Conservation (phyloP, 2,329 filamentous ascomycete genomes). For the Pseudogymnoascus sp. region DNA sequence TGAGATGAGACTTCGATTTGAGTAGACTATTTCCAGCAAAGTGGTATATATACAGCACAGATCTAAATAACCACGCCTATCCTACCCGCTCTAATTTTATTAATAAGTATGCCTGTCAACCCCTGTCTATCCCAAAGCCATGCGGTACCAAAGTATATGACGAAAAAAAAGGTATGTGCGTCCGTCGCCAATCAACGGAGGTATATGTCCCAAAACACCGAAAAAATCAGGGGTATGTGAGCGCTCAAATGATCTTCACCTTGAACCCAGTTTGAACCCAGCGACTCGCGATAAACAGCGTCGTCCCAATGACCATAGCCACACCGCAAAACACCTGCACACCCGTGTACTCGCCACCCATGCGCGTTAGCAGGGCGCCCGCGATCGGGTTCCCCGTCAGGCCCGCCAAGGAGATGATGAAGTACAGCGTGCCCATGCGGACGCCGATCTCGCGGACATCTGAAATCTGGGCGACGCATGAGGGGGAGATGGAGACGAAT, state of each 20-base stretch:
- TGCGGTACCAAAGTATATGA: neutral
- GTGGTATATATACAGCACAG: neutral
- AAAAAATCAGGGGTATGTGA: neutral
- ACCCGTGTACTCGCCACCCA: constrained; percentile 37
- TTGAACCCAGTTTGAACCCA: constrained; percentile 22
- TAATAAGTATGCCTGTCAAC: neutral
- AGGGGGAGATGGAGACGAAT: constrained; percentile 54
- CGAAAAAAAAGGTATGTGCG: neutral
- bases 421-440: constrained; percentile 56
- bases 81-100: neutral
- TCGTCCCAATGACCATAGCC: constrained; percentile 36
- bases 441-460: constrained; percentile 63
- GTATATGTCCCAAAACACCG: neutral
- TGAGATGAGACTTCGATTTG: neutral
- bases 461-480: constrained; percentile 61
- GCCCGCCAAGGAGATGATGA: constrained; percentile 53
- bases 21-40: neutral
- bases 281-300: constrained; percentile 31
- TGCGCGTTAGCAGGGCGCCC: constrained; percentile 47
- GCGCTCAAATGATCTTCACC: constrained; percentile 19
- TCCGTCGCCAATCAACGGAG: neutral
- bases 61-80: neutral
- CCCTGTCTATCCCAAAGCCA: neutral
- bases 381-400: constrained; percentile 61
- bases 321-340: constrained; percentile 59